Base-by-base conservation (phyloP, 2,329 filamentous ascomycete genomes). In the Alternaria arbusti region DNA sequence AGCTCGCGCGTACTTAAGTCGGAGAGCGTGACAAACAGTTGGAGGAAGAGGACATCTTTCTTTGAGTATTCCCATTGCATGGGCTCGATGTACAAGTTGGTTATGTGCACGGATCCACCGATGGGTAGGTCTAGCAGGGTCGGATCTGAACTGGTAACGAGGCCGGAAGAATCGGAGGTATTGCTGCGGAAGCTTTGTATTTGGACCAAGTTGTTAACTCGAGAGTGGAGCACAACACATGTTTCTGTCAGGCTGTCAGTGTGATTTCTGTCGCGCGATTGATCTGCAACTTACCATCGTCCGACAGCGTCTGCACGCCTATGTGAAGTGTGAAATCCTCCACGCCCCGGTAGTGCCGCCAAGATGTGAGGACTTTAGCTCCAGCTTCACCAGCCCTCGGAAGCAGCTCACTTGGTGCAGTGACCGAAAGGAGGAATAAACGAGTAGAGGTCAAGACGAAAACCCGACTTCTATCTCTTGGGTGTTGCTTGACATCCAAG, bases 371-470 rank as follows among this genome's bases (percentile, higher is more conserved):
- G 46, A 83, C 74, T 13, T 71, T 70, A 12, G 83, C 69, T 65
- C 78, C 72, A n/a, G 76, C 65, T 25, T 69, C 66, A 4, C 64
- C 45, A 20, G 61, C 28, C 44, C 43, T 73, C 26, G 64, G 59
- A 51, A 68, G 70, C 23, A 56, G 64, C 43, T 77, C 70, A 36
- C 74, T 74, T 20, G 77, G 60, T 22, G 72, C 69, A 8, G 66
- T 74, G 17, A 86, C 70, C 51, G 84, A 80, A n/a, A 88, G 67
- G 79, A 86, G 82, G 32, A 85, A 79, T 0, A 91, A 59, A 26
- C 80, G 80, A 0, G 81, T 81, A 12, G 83, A 84, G 1, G 89
- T 92, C 47, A 92, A 78, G 10, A 91, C 79, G 60, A 89, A 86
- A 2, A 88, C 70, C n/a, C 87, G 84, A 25, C 82, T 80, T 6